phyloP scores from a whole-genome alignment of 108 stramenopile species.

The Conticribra weissflogii region DNA sequence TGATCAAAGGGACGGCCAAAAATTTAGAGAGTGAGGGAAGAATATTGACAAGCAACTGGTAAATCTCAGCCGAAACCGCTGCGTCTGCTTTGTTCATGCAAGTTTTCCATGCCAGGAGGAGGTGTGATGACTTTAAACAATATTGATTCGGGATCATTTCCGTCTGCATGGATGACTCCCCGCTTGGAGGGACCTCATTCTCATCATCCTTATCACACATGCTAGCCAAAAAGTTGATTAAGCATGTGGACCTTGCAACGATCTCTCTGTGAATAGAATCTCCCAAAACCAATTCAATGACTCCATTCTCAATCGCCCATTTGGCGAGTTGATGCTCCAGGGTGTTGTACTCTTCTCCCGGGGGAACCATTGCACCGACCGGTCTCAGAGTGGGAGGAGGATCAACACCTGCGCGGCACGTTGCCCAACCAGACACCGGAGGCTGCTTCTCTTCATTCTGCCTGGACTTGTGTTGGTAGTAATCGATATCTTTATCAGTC shows the following conservation, averaged over 20 bases:
- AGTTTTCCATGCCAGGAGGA: slow-evolving; percentile 86
- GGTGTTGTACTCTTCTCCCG: slow-evolving; percentile 75
- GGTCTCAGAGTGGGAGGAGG: slow-evolving; percentile 76
- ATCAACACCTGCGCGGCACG: slow-evolving; percentile 75
- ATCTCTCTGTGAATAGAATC: slow-evolving; percentile 83
- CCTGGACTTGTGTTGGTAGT: slow-evolving; percentile 95
- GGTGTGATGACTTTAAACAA: slow-evolving; percentile 77
- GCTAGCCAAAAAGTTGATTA: slow-evolving; percentile 84
- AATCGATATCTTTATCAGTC: slow-evolving; percentile 97
- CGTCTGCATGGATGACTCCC: slow-evolving; percentile 20
- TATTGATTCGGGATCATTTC: slow-evolving; percentile 50
- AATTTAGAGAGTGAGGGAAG: slow-evolving; percentile 70
- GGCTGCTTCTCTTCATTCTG: slow-evolving; percentile 82
- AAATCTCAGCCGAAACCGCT: slow-evolving; percentile 82
- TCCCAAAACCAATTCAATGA: slow-evolving; percentile 84
- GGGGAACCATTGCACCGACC: slow-evolving; percentile 75
- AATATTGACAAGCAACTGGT: slow-evolving; percentile 81
- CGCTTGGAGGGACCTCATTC: slow-evolving; percentile 5
- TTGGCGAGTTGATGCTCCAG: slow-evolving; percentile 77
- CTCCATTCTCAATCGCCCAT: slow-evolving; percentile 87
- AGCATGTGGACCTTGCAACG: slow-evolving; percentile 67
- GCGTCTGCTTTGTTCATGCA: slow-evolving; percentile 79
- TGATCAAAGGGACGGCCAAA: slow-evolving; percentile 80
- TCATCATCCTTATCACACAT: slow-evolving; percentile 71
- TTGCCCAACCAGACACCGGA: slow-evolving; percentile 74